These are phyloP conservation scores for Saitozyma sp. DNA, from an alignment of 768 basidiomycete genomes.

Conservation along the genomic window DNA sequence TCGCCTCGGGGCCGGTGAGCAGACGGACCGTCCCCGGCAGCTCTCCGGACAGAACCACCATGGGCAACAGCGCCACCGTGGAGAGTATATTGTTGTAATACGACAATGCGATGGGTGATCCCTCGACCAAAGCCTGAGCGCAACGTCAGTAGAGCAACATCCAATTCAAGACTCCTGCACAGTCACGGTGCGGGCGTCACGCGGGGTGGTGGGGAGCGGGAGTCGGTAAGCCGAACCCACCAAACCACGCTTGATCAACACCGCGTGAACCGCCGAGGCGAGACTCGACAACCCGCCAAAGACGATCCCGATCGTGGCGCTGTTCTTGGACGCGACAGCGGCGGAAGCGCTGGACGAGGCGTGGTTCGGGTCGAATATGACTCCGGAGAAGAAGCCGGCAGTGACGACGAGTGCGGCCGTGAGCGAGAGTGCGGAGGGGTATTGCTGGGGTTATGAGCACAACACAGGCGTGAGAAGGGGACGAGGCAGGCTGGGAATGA, in stretches of 20 bases:
- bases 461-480: not conserved
- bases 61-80: slow-evolving; percentile 68
- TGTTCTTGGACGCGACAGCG: slow-evolving; percentile 15
- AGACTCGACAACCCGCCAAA: slow-evolving; percentile 82
- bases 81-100: slow-evolving; percentile 91
- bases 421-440: slow-evolving; percentile 74
- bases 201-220: no score
- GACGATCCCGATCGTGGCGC: slow-evolving; percentile 61
- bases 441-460: slow-evolving; percentile 20
- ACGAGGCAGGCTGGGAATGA: not conserved
- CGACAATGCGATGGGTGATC: slow-evolving; percentile 77
- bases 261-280: slow-evolving; percentile 87
- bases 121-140: slow-evolving; percentile 60
- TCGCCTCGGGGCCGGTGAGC: slow-evolving; percentile 57
- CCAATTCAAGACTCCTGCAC: not conserved
- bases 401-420: slow-evolving; percentile 78
- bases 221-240: slow-evolving; percentile 9
- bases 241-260: slow-evolving; percentile 87
- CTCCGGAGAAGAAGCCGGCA: slow-evolving; percentile 84
- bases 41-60: slow-evolving; percentile 76
- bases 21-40: slow-evolving; percentile 64
- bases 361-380: slow-evolving; percentile 66
- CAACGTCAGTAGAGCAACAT: slow-evolving; percentile 37
- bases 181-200: no score
- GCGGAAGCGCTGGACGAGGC: slow-evolving; percentile 32